Conservation (phyloP, 345 rosid genomes). For the Geranium brycei region DNA sequence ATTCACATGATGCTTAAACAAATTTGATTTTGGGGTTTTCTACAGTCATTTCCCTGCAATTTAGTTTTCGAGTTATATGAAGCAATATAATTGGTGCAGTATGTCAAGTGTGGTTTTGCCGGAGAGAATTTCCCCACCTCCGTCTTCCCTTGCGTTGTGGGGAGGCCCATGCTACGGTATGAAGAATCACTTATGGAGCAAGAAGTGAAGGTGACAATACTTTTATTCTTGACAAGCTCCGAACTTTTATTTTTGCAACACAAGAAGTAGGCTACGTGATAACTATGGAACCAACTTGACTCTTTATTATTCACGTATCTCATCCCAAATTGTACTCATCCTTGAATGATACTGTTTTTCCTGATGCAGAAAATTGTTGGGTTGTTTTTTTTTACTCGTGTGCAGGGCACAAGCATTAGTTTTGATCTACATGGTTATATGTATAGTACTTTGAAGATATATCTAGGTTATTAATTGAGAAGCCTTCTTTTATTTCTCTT, state of each 20-base stretch:
- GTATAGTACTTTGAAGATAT: neutral
- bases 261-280: neutral
- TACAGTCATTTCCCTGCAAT: neutral
- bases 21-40: neutral
- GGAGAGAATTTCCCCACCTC: constrained; percentile 97
- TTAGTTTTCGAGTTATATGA: neutral
- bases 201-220: constrained; percentile 49
- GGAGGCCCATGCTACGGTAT: constrained; percentile 81
- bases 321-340: neutral
- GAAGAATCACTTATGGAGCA: constrained; percentile 92
- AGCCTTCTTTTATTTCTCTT: constrained; percentile 1
- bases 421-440: neutral
- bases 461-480: neutral
- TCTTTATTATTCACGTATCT: neutral
- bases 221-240: constrained; percentile 3
- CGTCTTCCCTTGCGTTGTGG: constrained; percentile 89
- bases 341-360: neutral
- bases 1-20: neutral
- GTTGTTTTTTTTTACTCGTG: neutral
- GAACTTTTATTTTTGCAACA: no score
- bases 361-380: neutral
- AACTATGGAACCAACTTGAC: neutral
- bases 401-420: neutral
- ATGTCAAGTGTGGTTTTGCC: constrained; percentile 94
- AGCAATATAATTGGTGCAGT: constrained; percentile 32